Evolutionary conservation across 371 early-diverging fungal species (phyloP).

Genomic region (Rhizopus arrhizus): DNA sequence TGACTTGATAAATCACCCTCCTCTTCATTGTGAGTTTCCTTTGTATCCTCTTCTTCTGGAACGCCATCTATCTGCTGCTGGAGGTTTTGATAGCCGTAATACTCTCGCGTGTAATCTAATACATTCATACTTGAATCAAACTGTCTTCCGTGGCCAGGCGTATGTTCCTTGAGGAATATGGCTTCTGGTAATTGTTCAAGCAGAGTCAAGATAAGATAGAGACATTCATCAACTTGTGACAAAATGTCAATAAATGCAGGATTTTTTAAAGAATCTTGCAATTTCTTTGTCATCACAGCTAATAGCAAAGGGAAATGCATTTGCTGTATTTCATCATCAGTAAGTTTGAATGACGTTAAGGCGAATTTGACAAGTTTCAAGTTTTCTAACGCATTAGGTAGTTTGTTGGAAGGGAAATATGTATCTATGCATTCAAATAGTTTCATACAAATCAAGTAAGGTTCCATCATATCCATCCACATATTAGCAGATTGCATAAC

Average conservation of each 20-base stretch:
- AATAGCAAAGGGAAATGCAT: slow-evolving; percentile 80
- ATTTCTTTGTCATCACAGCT: slow-evolving; percentile 57
- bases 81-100: slow-evolving; percentile 31
- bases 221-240: slow-evolving; percentile 32
- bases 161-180: slow-evolving; percentile 23
- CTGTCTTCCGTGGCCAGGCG: slow-evolving; percentile 7
- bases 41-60: slow-evolving; percentile 11
- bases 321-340: slow-evolving; percentile 80
- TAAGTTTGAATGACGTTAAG: slow-evolving; percentile 67
- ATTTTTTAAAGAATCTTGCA: slow-evolving; percentile 44
- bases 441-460: slow-evolving; percentile 79
- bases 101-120: slow-evolving; percentile 43
- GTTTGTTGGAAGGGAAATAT: slow-evolving; percentile 35
- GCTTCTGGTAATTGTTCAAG: slow-evolving; percentile 38
- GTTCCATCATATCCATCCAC: slow-evolving; percentile 88
- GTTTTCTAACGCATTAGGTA: slow-evolving; percentile 29
- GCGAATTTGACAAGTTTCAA: slow-evolving; percentile 68
- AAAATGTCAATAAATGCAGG: slow-evolving; percentile 39
- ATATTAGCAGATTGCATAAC: slow-evolving; percentile 80
- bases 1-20: slow-evolving; percentile 38
- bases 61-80: not conserved
- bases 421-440: slow-evolving; percentile 59
- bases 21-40: slow-evolving; percentile 27
- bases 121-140: slow-evolving; percentile 32
- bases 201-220: slow-evolving; percentile 32